These are phyloP conservation scores for Globomyces pollinis-pini DNA, from an alignment of 192 early-diverging fungal species.

Conservation along the genomic window DNA sequence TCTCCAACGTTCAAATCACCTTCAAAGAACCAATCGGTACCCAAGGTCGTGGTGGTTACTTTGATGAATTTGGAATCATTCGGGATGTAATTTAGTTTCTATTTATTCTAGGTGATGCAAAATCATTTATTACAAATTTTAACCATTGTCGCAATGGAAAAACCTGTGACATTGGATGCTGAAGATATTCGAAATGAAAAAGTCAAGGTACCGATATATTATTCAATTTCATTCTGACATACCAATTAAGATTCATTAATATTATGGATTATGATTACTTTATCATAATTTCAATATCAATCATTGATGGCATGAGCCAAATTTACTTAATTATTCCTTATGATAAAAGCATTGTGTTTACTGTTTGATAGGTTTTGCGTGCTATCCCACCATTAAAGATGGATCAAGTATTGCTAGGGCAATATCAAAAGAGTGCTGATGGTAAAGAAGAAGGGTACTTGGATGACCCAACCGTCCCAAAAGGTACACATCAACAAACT, in stretches of 20 bases:
- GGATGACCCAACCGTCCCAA: conserved; percentile 84
- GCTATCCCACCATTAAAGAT: conserved; percentile 64
- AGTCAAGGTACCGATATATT: too few species aligned
- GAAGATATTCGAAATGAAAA: conserved; percentile 97
- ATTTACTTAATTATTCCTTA: conserved; percentile 2
- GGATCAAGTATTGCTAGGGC: conserved; percentile 83
- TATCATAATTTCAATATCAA: neutral
- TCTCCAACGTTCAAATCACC: conserved; percentile 93
- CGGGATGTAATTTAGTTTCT: conserved; percentile 72
- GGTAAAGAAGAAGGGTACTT: conserved; percentile 84
- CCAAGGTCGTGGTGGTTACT: conserved; percentile 95
- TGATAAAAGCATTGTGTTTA: too few species aligned
- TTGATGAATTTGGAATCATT: conserved; percentile 98
- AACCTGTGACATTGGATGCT: conserved; percentile 73
- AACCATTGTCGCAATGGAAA: conserved; percentile 91
- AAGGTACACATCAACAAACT: too few species aligned
- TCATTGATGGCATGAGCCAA: neutral
- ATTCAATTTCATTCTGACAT: too few species aligned
- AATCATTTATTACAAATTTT: conserved; percentile 89
- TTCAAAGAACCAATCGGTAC: conserved; percentile 98
- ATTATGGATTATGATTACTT: too few species aligned
- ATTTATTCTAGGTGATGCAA: conserved; percentile 34
- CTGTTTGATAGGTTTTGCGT: too few species aligned
- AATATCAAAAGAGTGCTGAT: conserved; percentile 75
- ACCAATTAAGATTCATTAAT: too few species aligned